Evolutionary conservation across 495 filamentous ascomycete species (phyloP).

Genomic region (Xylaria curta): DNA sequence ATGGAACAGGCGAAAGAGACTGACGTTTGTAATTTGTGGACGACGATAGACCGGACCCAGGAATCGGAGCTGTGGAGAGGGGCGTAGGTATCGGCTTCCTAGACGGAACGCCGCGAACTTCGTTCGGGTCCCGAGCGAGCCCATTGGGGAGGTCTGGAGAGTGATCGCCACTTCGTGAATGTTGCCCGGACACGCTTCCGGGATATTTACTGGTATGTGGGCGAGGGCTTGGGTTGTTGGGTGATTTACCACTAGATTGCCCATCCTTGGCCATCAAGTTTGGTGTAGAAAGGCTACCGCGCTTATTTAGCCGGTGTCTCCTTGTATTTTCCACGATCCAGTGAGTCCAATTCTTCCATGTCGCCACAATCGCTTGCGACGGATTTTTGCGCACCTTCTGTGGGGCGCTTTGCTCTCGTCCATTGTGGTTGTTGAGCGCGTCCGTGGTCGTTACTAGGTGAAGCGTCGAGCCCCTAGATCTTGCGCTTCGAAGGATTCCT

Average conservation of each 20-base stretch:
- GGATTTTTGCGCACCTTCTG: conserved; percentile 55
- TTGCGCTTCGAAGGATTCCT: conserved; percentile 61
- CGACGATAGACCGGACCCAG: conserved; percentile 58
- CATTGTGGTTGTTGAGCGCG: conserved; percentile 40
- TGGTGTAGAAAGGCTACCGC: conserved; percentile 61
- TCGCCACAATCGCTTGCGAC: conserved; percentile 62
- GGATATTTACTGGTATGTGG: conserved; percentile 63
- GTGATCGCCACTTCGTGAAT: conserved; percentile 27
- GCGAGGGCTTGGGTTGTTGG: conserved; percentile 55
- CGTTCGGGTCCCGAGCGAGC: conserved; percentile 16
- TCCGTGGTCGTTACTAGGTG: conserved; percentile 74
- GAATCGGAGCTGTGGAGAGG: conserved; percentile 50
- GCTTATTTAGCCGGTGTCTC: conserved; percentile 50
- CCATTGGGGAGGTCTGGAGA: conserved; percentile 38
- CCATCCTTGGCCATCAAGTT: conserved; percentile 56
- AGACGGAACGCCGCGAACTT: conserved; percentile 20
- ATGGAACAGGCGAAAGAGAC: conserved; percentile 85
- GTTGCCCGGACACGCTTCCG: conserved; percentile 26
- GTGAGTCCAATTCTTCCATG: conserved; percentile 73
- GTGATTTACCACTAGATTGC: conserved; percentile 43
- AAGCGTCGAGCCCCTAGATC: conserved; percentile 77
- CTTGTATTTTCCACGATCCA: conserved; percentile 59
- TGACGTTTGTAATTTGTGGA: conserved; percentile 71
- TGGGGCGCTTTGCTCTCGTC: conserved; percentile 35
- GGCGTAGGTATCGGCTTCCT: conserved; percentile 36